phyloP scores from a whole-genome alignment of 441 rosid genomes.

The Croton setiger region DNA sequence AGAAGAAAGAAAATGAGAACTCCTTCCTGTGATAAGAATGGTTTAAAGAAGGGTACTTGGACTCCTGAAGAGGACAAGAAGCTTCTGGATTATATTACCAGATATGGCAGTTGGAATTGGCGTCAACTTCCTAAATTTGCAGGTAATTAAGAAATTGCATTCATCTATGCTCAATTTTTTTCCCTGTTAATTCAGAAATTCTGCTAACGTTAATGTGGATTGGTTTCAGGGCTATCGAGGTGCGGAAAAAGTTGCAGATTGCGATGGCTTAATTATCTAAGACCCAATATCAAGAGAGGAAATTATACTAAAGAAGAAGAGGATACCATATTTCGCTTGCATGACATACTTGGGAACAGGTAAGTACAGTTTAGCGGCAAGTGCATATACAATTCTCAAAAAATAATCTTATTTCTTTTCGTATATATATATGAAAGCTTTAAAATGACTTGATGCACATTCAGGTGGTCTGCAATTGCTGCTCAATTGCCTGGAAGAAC shows the following conservation, averaged over 20 bases:
- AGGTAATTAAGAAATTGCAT: constrained; percentile 33
- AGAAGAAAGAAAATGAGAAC: constrained; percentile 26
- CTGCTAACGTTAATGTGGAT: too few species aligned
- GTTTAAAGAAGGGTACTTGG: constrained; percentile 61
- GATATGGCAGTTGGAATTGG: constrained; percentile 65
- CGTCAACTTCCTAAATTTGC: constrained; percentile 62
- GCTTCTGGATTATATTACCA: constrained; percentile 42
- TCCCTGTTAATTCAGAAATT: too few species aligned
- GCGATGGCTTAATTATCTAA: constrained; percentile 60
- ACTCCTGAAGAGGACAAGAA: constrained; percentile 58
- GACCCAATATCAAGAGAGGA: constrained; percentile 58
- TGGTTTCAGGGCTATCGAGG: constrained; percentile 42
- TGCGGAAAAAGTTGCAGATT: constrained; percentile 73
- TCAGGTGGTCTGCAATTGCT: constrained; percentile 66
- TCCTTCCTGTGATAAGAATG: constrained; percentile 41
- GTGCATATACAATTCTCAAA: too few species aligned
- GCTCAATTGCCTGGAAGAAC: constrained; percentile 55
- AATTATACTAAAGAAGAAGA: constrained; percentile 52
- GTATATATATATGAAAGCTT: too few species aligned
- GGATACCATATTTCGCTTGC: constrained; percentile 40
- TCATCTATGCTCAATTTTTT: too few species aligned
- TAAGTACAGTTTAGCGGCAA: not conserved
- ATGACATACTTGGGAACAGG: constrained; percentile 44
- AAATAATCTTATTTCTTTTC: too few species aligned
- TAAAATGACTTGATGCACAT: not conserved